These are phyloP conservation scores for Litchi chinensis DNA, from an alignment of 345 rosid genomes.

Conservation along the genomic window DNA sequence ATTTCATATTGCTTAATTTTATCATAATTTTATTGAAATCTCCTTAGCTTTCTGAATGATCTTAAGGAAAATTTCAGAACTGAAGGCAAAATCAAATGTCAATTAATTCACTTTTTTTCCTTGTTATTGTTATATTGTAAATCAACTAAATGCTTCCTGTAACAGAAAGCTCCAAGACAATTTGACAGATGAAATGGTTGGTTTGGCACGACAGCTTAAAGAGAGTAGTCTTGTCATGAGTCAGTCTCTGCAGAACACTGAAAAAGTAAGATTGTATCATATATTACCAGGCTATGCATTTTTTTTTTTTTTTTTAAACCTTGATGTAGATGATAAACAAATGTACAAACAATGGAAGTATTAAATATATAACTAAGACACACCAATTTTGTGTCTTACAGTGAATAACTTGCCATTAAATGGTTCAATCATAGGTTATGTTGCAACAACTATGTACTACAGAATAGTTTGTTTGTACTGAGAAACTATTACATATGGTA, in stretches of 20 bases:
- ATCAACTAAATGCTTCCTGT: not conserved
- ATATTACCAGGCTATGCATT: not conserved
- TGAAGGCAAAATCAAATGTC: no score
- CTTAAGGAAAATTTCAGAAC: no score
- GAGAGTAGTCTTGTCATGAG: constrained; percentile 85
- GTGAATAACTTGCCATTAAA: not conserved
- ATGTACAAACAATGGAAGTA: not conserved
- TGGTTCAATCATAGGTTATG: no score
- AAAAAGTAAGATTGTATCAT: constrained; percentile 47
- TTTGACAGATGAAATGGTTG: constrained; percentile 94
- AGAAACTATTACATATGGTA: not conserved
- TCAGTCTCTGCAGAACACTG: constrained; percentile 77
- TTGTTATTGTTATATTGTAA: not conserved
- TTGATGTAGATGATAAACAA: not conserved
- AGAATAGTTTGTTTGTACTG: not conserved
- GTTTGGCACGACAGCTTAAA: constrained; percentile 79
- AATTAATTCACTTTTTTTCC: not conserved
- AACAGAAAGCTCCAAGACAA: constrained; percentile 82
- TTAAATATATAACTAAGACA: not conserved
- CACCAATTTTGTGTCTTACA: not conserved
- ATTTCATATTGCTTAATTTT: not conserved
- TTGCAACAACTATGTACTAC: no score
- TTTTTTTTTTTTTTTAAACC: not conserved
- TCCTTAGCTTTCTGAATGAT: not conserved
- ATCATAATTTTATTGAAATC: not conserved